Evolutionary conservation across 257 asterid genomes (phyloP).

Genomic region (Fraxinus americana): DNA sequence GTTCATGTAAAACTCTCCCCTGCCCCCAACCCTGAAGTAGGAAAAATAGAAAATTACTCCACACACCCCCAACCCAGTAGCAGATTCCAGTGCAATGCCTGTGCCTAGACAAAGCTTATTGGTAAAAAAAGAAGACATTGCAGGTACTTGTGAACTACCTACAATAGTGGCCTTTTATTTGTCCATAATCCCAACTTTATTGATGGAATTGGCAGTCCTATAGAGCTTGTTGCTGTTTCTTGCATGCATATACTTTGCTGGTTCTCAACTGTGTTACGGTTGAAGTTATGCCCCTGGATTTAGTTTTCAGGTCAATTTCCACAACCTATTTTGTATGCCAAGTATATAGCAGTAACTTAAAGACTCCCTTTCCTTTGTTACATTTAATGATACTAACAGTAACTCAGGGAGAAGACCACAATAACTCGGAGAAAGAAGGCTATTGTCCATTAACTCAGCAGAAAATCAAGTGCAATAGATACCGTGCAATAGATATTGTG

Average conservation of each 20-base stretch:
- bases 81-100: too few species aligned
- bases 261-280: not conserved
- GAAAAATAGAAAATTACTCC: too few species aligned
- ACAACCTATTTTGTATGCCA: not conserved
- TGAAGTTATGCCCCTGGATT: not conserved
- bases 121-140: not conserved
- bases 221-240: not conserved
- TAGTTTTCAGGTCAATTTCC: constrained; percentile 2
- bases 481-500: too few species aligned
- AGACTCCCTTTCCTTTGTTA: not conserved
- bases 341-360: not conserved
- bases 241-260: not conserved
- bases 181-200: not conserved
- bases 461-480: too few species aligned
- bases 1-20: too few species aligned
- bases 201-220: not conserved
- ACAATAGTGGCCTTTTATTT: not conserved
- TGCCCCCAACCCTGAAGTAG: too few species aligned
- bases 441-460: too few species aligned
- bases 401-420: too few species aligned
- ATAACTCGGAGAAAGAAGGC: too few species aligned
- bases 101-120: not conserved
- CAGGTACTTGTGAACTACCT: not conserved
- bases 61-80: too few species aligned
- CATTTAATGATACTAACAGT: not conserved